Percentiles rank a stretch among this genome's conserved stretches.
Evolutionary conservation across 345 rosid species (phyloP).

Genomic region (Euphorbia peplus): DNA sequence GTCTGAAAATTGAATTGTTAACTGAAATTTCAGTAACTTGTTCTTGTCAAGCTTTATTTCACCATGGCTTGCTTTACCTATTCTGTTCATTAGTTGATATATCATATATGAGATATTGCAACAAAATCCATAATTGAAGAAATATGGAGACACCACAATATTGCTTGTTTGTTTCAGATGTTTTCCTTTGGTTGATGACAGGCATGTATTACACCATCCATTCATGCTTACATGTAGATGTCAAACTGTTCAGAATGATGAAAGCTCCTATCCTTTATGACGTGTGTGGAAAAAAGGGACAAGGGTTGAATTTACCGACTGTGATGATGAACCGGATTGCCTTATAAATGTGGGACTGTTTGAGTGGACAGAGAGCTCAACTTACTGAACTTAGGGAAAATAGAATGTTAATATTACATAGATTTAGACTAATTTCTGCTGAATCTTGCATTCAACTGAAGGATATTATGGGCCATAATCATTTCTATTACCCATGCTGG

Average conservation of each 20-base stretch:
- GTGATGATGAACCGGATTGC: neutral
- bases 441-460: slow-evolving; percentile 2
- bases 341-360: neutral
- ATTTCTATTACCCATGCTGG: neutral
- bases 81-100: neutral
- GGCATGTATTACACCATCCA: neutral
- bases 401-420: neutral
- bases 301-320: neutral
- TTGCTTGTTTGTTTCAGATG: neutral
- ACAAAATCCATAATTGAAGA: neutral
- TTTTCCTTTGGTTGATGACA: neutral
- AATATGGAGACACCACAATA: neutral
- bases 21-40: too few species aligned
- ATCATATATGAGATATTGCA: neutral
- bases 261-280: too few species aligned
- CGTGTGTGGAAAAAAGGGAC: neutral
- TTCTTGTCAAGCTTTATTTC: too few species aligned
- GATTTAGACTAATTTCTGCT: neutral
- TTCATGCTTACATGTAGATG: neutral
- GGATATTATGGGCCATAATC: neutral
- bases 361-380: neutral
- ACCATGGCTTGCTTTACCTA: too few species aligned
- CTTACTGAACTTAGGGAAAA: neutral
- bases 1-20: too few species aligned
- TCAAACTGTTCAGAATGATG: neutral